phyloP scores from a whole-genome alignment of 2,329 filamentous ascomycete genomes.

The Balansia obtecta region DNA sequence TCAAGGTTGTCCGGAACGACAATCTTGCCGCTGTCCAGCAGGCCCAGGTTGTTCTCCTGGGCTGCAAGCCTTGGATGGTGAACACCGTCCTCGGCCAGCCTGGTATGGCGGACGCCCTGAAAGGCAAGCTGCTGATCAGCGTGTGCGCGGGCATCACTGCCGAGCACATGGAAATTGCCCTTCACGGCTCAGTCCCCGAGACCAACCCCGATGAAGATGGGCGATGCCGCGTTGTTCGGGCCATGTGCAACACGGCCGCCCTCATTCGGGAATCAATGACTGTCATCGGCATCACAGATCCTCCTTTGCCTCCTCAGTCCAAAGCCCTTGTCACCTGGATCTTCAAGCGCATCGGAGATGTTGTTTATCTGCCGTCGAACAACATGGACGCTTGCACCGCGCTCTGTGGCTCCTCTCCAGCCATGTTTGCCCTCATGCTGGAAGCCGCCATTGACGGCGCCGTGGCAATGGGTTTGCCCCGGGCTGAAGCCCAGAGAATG shows the following conservation, averaged over 20 bases:
- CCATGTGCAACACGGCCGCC: conserved; percentile 76
- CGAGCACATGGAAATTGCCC: conserved; percentile 50
- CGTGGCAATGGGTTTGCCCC: conserved; percentile 65
- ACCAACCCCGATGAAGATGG: conserved; percentile 32
- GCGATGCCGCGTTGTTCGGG: conserved; percentile 56
- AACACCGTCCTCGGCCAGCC: conserved; percentile 52
- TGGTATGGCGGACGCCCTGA: conserved; percentile 60
- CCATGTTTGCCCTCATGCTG: conserved; percentile 63
- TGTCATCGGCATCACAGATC: conserved; percentile 53
- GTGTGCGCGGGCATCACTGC: conserved; percentile 69
- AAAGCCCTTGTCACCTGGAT: conserved; percentile 58
- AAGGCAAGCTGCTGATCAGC: conserved; percentile 69
- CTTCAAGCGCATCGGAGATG: conserved; percentile 61
- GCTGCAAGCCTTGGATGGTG: conserved; percentile 71
- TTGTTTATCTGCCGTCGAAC: conserved; percentile 51
- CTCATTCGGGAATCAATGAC: conserved; percentile 74
- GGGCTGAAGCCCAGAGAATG: conserved; percentile 63
- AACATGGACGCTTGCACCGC: conserved; percentile 65
- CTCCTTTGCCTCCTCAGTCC: conserved; percentile 41
- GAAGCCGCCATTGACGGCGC: conserved; percentile 67
- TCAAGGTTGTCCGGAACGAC: conserved; percentile 58
- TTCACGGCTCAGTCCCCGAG: conserved; percentile 44
- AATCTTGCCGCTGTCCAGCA: conserved; percentile 56
- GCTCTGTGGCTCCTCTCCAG: conserved; percentile 62
- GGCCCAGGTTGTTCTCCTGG: conserved; percentile 63